Evolutionary conservation across 2,329 filamentous ascomycete genomes (phyloP).

Genomic region (Epichloe amarillans): DNA sequence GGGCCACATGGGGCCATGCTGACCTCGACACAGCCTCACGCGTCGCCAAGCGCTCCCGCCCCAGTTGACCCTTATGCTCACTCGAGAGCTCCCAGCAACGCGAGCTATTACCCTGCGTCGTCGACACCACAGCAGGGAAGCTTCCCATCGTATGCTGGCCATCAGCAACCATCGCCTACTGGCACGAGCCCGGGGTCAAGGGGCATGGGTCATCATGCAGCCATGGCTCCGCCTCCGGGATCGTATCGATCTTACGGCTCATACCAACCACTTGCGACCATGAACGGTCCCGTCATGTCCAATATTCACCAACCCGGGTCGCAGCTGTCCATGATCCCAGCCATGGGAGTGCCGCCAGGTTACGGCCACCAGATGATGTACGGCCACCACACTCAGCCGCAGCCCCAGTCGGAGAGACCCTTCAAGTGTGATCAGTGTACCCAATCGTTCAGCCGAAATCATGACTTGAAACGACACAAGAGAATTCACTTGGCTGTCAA

Average conservation of each 20-base stretch:
- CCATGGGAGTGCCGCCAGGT: constrained; percentile 40
- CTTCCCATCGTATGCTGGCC: constrained; percentile 29
- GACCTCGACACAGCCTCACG: constrained; percentile 28
- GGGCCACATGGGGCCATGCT: constrained; percentile 14
- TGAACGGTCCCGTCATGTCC: constrained; percentile 58
- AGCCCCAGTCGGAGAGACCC: constrained; percentile 57
- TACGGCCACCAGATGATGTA: constrained; percentile 51
- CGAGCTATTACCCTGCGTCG: constrained; percentile 46
- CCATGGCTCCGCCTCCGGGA: constrained; percentile 33
- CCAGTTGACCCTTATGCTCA: constrained; percentile 43
- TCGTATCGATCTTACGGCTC: constrained; percentile 33
- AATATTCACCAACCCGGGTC: constrained; percentile 63
- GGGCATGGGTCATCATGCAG: constrained; percentile 22
- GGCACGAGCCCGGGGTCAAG: constrained; percentile 24
- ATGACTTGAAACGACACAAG: constrained; percentile 92
- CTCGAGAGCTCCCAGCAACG: constrained; percentile 39
- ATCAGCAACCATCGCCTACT: constrained; percentile 33
- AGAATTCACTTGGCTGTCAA: constrained; percentile 90
- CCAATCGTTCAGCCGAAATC: constrained; percentile 90
- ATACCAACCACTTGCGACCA: constrained; percentile 42
- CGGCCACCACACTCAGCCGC: constrained; percentile 34
- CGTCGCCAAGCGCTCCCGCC: constrained; percentile 38
- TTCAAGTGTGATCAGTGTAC: constrained; percentile 91
- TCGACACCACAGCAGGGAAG: constrained; percentile 32
- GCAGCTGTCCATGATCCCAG: constrained; percentile 57